Evolutionary conservation across 225 moss, liverwort and hornwort genomes (phyloP).

Genomic region (Straminergon stramineum): DNA sequence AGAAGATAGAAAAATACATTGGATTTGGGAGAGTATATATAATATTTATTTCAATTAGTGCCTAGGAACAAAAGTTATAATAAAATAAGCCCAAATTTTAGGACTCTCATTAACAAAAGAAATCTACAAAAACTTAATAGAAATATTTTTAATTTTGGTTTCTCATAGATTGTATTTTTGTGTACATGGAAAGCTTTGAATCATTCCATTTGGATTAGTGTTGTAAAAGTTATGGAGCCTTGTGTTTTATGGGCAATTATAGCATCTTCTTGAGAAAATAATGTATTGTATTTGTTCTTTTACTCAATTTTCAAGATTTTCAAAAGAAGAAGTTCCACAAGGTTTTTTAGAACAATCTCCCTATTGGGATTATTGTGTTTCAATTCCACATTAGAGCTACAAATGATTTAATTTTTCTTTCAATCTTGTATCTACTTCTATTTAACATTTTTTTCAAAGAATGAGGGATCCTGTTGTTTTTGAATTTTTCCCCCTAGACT

Average conservation of each 20-base stretch:
- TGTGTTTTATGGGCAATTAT: no score
- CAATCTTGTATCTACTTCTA: background rate
- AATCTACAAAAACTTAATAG: background rate
- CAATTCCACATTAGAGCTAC: background rate
- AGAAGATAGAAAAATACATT: background rate
- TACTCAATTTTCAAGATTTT: no score
- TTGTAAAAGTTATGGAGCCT: no score
- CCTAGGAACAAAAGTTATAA: fast-evolving
- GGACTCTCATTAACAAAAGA: fast-evolving
- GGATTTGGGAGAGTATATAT: fast-evolving
- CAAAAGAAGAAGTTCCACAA: no score
- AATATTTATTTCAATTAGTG: background rate
- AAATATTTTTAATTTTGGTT: background rate
- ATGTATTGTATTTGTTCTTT: no score
- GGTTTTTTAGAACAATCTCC: background rate
- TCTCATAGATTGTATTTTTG: background rate
- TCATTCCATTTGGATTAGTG: no score
- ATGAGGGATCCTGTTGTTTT: background rate
- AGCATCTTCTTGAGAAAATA: no score
- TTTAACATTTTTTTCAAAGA: background rate
- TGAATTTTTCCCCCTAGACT: background rate
- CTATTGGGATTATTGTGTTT: fast-evolving
- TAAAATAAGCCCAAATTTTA: background rate
- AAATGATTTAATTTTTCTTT: background rate
- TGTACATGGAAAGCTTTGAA: background rate